These are phyloP conservation scores for Pezicula rhizophila DNA, from an alignment of 2,329 filamentous ascomycete species.

Conservation along the genomic window DNA sequence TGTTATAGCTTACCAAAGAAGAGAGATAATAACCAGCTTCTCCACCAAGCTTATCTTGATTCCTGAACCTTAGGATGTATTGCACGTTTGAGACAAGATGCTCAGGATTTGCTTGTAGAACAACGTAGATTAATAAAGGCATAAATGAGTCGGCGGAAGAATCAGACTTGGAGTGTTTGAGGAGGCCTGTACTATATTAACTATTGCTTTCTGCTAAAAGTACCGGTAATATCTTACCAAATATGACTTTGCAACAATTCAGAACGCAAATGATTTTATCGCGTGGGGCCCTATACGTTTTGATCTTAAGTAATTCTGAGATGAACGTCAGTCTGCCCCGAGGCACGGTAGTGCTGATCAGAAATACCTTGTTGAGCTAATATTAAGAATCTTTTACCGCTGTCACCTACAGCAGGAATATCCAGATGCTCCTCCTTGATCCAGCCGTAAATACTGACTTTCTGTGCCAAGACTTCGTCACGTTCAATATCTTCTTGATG, in stretches of 20 bases:
- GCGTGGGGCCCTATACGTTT: constrained; percentile 89
- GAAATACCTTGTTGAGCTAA: constrained; percentile 76
- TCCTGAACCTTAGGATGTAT: constrained; percentile 93
- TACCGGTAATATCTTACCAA: constrained; percentile 51
- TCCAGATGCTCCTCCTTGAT: constrained; percentile 89
- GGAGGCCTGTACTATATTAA: constrained; percentile 51
- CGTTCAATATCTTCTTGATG: constrained; percentile 97
- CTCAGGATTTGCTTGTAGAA: constrained; percentile 88
- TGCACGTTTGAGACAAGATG: constrained; percentile 96
- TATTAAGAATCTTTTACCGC: constrained; percentile 79
- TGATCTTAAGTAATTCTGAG: constrained; percentile 90
- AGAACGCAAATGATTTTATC: constrained; percentile 98
- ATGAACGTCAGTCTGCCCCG: constrained; percentile 18
- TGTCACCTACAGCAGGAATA: constrained; percentile 77
- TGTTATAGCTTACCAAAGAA: constrained; percentile 58
- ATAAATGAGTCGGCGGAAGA: constrained; percentile 96
- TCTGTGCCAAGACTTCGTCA: constrained; percentile 92
- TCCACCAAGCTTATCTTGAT: constrained; percentile 95
- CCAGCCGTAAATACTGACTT: constrained; percentile 96
- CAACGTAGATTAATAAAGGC: constrained; percentile 90
- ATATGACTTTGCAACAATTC: constrained; percentile 99
- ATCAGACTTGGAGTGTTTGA: constrained; percentile 88
- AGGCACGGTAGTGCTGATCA: background rate
- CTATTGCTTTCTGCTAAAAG: background rate
- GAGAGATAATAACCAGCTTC: constrained; percentile 98